These are phyloP conservation scores for Yamadazyma spencermartinsiae DNA, from an alignment of 1,139 yeast genomes.

Conservation along the genomic window DNA sequence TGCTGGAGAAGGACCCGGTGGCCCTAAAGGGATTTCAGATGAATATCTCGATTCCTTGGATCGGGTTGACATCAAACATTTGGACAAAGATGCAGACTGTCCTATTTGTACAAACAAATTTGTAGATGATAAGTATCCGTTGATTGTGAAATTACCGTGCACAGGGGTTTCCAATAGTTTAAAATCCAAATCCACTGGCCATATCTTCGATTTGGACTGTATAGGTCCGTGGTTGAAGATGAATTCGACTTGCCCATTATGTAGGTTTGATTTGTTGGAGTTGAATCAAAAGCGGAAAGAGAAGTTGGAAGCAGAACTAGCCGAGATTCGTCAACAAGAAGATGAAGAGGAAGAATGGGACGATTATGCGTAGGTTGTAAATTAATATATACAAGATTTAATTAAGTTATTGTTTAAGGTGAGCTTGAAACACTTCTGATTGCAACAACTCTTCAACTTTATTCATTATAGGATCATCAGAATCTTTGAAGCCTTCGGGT, in stretches of 20 bases:
- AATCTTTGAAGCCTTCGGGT: conserved; percentile 38
- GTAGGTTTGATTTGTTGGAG: conserved; percentile 68
- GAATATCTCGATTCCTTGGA: conserved; percentile 74
- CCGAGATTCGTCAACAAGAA: conserved; percentile 52
- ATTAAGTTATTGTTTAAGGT: conserved; percentile 18
- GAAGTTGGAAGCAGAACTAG: conserved; percentile 39
- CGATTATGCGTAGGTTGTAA: conserved; percentile 56
- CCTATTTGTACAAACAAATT: conserved; percentile 82
- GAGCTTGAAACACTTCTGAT: conserved; percentile 52
- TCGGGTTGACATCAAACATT: conserved; percentile 53
- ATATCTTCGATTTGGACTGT: conserved; percentile 85
- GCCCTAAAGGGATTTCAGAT: conserved; percentile 59
- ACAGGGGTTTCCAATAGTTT: conserved; percentile 23
- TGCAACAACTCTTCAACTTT: conserved; percentile 73
- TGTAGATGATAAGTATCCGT: conserved; percentile 72
- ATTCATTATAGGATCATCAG: conserved; percentile 62
- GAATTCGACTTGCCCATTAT: conserved; percentile 84
- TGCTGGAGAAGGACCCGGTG: background rate
- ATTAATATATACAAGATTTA: conserved; percentile 4
- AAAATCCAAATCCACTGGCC: conserved; percentile 36
- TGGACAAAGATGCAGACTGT: conserved; percentile 62
- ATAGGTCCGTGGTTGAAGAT: conserved; percentile 84
- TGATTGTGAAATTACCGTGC: conserved; percentile 82
- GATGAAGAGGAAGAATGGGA: conserved; percentile 77
- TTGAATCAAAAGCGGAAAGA: conserved; percentile 42